Percentiles rank a stretch among this genome's conserved stretches.
phyloP scores from a whole-genome alignment of 345 rosid genomes.

The Bruguiera sexangula region DNA sequence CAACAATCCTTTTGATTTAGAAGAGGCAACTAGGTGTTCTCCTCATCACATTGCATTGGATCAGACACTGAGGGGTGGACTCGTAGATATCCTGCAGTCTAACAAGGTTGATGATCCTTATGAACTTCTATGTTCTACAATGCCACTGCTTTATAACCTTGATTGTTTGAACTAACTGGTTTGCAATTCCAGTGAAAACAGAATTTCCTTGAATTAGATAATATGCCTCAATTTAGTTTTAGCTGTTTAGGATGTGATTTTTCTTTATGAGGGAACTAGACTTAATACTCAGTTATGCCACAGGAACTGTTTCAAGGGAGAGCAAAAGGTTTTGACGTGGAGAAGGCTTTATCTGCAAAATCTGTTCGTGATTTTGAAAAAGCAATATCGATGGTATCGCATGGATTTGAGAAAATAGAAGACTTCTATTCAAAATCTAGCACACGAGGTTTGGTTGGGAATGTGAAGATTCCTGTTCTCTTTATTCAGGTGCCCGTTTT shows the following conservation, averaged over 20 bases:
- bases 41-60: constrained; percentile 48
- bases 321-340: constrained; percentile 74
- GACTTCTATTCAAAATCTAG: constrained; percentile 77
- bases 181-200: not conserved
- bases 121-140: constrained; percentile 1
- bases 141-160: constrained; percentile 5
- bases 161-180: not conserved
- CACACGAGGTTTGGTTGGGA: constrained; percentile 58
- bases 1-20: constrained; percentile 89
- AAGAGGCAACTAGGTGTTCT: constrained; percentile 69
- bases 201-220: not conserved
- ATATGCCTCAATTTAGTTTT: constrained; percentile 8
- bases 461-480: constrained; percentile 88
- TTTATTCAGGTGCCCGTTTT: constrained; percentile 68
- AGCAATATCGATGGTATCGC: constrained; percentile 82
- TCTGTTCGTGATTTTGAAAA: constrained; percentile 85
- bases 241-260: constrained; percentile 3
- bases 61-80: constrained; percentile 63
- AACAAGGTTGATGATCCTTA: constrained; percentile 64
- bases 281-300: constrained; percentile 19
- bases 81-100: constrained; percentile 62
- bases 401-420: constrained; percentile 71
- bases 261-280: constrained; percentile 1
- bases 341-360: constrained; percentile 69
- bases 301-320: constrained; percentile 91